Evolutionary conservation across 1,284 basidiomycete species (phyloP).

Genomic region (Rhodotorula sp.): DNA sequence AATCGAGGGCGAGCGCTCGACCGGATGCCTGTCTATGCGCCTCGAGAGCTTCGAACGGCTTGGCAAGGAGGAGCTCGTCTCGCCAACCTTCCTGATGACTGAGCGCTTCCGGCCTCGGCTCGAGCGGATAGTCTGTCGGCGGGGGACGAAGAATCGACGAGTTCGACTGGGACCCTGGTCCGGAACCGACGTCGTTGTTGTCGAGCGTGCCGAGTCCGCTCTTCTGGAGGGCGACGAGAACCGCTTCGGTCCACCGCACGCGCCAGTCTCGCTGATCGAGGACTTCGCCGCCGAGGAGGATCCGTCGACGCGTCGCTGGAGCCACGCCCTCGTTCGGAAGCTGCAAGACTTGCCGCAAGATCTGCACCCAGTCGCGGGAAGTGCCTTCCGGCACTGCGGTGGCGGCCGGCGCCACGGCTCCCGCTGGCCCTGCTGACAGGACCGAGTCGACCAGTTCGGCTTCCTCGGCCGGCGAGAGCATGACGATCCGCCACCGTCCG

Average conservation of each 20-base stretch:
- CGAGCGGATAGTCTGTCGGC: constrained; percentile 25
- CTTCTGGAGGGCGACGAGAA: constrained; percentile 38
- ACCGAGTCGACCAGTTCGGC: constrained; percentile 33
- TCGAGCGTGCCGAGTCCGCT: neutral
- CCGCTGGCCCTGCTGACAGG: constrained; percentile 4
- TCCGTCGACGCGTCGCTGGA: constrained; percentile 22
- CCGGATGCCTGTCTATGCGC: neutral
- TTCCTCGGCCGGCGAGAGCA: constrained; percentile 42
- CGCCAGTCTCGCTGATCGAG: constrained; percentile 43
- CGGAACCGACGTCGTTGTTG: neutral
- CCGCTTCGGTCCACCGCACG: constrained; percentile 36
- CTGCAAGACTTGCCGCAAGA: constrained; percentile 39
- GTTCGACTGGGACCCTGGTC: neutral
- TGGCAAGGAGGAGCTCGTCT: constrained; percentile 22
- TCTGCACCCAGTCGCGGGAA: constrained; percentile 41
- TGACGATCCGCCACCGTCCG: constrained; percentile 39
- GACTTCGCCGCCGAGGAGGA: constrained; percentile 42
- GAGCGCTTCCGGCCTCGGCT: constrained; percentile 4
- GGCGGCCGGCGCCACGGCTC: neutral
- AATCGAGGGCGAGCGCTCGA: constrained; percentile 23
- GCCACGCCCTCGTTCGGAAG: constrained; percentile 37
- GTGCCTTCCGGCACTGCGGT: constrained; percentile 14
- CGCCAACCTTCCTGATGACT: constrained; percentile 9
- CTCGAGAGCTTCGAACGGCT: constrained; percentile 5
- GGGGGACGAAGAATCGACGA: constrained; percentile 15